A percentile compares a stretch with the other conserved stretches of the same genome.
Conservation (phyloP, 139 green algal species). For the Dunaliella primolecta region DNA sequence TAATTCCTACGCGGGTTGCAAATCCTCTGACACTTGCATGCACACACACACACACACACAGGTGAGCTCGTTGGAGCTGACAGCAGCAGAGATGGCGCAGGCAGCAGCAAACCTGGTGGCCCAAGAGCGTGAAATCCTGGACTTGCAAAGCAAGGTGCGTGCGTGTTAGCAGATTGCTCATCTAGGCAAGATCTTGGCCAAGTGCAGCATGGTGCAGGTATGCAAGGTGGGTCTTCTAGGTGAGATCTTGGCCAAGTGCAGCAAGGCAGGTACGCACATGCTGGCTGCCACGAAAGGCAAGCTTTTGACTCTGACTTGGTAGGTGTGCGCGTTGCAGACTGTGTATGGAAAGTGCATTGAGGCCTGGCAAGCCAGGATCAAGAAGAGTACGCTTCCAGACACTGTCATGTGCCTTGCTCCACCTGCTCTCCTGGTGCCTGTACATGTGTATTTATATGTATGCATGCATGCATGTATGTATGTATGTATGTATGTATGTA, state of each 20-base stretch:
- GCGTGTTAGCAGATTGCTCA: not conserved
- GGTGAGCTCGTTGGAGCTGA: constrained; percentile 73
- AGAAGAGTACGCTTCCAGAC: too few species aligned
- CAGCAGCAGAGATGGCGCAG: constrained; percentile 80
- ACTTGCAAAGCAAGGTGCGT: constrained; percentile 22
- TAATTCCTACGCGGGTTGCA: too few species aligned
- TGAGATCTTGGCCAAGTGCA: not conserved
- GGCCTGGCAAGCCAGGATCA: not conserved
- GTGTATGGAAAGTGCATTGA: not conserved
- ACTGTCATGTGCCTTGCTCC: too few species aligned
- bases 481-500: not conserved
- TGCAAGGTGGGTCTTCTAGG: not conserved
- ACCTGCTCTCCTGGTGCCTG: too few species aligned
- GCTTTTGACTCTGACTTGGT: too few species aligned
- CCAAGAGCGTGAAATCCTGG: constrained; percentile 74
- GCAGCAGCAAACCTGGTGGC: constrained; percentile 74
- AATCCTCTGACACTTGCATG: too few species aligned
- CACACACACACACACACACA: too few species aligned
- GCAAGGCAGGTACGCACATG: not conserved
- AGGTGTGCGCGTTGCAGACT: not conserved
- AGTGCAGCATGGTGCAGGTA: not conserved
- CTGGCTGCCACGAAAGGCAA: not conserved
- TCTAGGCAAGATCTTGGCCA: not conserved
- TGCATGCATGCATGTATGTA: not conserved
- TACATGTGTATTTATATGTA: not conserved